Percentiles rank a stretch among this genome's conserved stretches.
Evolutionary conservation across 1,139 yeast genomes (phyloP).

Genomic region (Yamadazyma conglobata): DNA sequence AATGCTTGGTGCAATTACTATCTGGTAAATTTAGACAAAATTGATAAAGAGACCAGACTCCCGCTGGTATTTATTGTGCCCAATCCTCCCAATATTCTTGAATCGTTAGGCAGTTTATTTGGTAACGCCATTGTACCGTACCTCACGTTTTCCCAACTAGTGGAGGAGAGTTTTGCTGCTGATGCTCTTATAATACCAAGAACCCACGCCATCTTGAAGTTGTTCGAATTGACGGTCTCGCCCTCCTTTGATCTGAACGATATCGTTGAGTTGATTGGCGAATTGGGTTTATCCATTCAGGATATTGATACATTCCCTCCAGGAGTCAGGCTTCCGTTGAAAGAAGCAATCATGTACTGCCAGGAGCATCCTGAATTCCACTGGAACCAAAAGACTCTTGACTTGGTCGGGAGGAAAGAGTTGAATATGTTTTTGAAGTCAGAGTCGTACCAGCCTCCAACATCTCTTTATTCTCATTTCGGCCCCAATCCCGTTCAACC

Average conservation of each 20-base stretch:
- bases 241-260: constrained; percentile 49
- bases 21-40: constrained; percentile 22
- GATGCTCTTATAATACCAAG: constrained; percentile 64
- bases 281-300: constrained; percentile 45
- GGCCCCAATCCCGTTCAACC: constrained; percentile 12
- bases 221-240: constrained; percentile 63
- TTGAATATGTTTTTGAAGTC: constrained; percentile 34
- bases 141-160: constrained; percentile 64
- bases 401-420: constrained; percentile 67
- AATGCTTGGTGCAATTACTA: constrained; percentile 63
- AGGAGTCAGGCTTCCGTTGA: constrained; percentile 66
- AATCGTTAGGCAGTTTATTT: constrained; percentile 53
- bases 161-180: constrained; percentile 61
- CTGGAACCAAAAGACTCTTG: constrained; percentile 49
- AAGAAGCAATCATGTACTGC: constrained; percentile 54
- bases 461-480: constrained; percentile 16
- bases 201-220: constrained; percentile 52
- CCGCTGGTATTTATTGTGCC: constrained; percentile 43
- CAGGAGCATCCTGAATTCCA: constrained; percentile 54
- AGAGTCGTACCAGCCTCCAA: constrained; percentile 17
- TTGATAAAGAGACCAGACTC: constrained; percentile 28
- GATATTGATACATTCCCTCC: constrained; percentile 71
- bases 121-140: constrained; percentile 45
- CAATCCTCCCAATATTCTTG: constrained; percentile 54
- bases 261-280: constrained; percentile 58